Evolutionary conservation across 371 early-diverging fungal species (phyloP).

Genomic region (Encephalitozoon intestinalis): DNA sequence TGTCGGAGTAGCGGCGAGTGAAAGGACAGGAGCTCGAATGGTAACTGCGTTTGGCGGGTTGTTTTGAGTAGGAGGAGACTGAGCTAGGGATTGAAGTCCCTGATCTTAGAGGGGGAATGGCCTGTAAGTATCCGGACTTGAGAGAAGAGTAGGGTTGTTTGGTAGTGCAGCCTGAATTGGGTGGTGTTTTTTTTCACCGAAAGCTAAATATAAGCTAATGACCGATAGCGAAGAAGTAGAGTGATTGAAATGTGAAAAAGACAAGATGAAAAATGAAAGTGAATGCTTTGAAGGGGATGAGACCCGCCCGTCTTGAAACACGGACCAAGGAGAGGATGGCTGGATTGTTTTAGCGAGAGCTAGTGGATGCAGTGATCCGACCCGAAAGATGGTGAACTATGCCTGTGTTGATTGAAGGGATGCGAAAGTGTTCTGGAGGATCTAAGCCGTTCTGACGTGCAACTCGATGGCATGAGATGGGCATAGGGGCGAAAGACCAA

Average conservation of each 20-base stretch:
- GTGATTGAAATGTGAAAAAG: slow-evolving; percentile 69
- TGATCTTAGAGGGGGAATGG: too few relatives aligned
- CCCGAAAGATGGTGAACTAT: slow-evolving; percentile 43
- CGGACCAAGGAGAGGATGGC: slow-evolving; percentile 35
- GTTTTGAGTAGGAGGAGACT: too few relatives aligned
- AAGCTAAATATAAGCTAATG: slow-evolving; percentile 68
- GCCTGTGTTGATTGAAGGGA: slow-evolving; percentile 25
- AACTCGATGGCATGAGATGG: slow-evolving; percentile 32
- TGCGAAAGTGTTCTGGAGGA: slow-evolving; percentile 34
- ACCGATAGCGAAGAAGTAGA: slow-evolving; percentile 70
- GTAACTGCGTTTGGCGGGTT: slow-evolving; percentile 59
- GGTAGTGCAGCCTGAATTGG: slow-evolving; percentile 51
- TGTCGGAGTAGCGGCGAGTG: slow-evolving; percentile 65
- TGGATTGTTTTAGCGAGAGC: slow-evolving; percentile 4
- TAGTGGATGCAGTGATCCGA: slow-evolving; percentile 12
- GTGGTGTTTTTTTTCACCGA: slow-evolving; percentile 66
- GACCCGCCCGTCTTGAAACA: slow-evolving; percentile 36
- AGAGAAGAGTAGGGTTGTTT: slow-evolving; percentile 28
- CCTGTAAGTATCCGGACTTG: slow-evolving; percentile 61
- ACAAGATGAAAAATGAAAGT: slow-evolving; percentile 60
- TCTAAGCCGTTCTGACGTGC: slow-evolving; percentile 37
- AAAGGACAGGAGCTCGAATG: slow-evolving; percentile 65
- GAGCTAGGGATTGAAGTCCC: too few relatives aligned
- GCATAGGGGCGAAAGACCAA: slow-evolving; percentile 49
- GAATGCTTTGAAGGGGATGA: background rate